These are phyloP conservation scores for Rutstroemia sp. DNA, from an alignment of 2,329 filamentous ascomycete genomes.

Conservation along the genomic window DNA sequence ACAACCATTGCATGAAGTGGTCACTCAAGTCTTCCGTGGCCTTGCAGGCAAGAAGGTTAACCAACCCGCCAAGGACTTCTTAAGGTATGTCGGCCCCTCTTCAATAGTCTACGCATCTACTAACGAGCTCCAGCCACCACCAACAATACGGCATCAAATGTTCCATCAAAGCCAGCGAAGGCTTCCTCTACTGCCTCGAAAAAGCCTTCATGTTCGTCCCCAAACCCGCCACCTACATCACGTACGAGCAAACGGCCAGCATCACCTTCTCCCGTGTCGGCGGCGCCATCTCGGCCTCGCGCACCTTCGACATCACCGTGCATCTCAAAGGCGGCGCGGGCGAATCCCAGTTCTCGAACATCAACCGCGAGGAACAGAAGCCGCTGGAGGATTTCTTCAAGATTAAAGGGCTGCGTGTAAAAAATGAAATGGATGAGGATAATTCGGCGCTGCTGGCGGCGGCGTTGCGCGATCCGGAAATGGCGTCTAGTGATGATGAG, in stretches of 20 bases:
- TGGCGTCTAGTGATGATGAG: conserved; percentile 61
- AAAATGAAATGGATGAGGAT: conserved; percentile 98
- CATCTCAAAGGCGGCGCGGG: conserved; percentile 79
- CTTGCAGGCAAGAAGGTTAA: conserved; percentile 93
- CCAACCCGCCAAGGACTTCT: conserved; percentile 88
- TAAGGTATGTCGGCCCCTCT: conserved; percentile 46
- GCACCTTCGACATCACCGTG: conserved; percentile 96
- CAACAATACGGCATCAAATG: conserved; percentile 95
- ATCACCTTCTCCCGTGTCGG: conserved; percentile 95
- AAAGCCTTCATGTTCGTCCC: conserved; percentile 99
- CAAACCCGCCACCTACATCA: conserved; percentile 95
- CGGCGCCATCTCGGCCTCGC: conserved; percentile 84
- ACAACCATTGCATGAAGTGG: conserved; percentile 84
- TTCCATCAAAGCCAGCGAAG: conserved; percentile 99
- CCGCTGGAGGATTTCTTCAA: conserved; percentile 97
- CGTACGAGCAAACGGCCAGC: conserved; percentile 84
- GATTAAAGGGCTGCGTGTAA: conserved; percentile 86
- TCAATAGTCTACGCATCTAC: conserved; percentile 10
- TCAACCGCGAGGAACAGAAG: conserved; percentile 96
- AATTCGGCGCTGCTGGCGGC: conserved; percentile 64
- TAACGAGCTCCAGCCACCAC: conserved; percentile 58
- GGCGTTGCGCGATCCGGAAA: conserved; percentile 74
- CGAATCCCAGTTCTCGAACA: conserved; percentile 97
- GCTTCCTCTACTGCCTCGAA: conserved; percentile 92
- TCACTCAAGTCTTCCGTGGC: conserved; percentile 91